phyloP scores from a whole-genome alignment of 169 alveolate species.

The Plasmodium gonderi region DNA sequence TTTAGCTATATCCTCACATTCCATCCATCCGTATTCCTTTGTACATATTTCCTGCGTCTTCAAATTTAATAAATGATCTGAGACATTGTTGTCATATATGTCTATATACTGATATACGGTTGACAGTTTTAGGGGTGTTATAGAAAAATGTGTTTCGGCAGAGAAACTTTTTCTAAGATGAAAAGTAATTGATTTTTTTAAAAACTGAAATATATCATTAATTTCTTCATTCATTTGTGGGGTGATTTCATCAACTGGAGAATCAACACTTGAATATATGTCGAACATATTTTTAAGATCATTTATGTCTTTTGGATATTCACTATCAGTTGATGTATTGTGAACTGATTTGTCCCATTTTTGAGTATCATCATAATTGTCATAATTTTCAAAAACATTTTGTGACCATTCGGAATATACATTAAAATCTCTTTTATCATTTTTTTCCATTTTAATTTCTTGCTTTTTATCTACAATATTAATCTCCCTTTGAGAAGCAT shows the following conservation, averaged over 20 bases:
- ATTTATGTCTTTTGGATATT: conserved; percentile 17
- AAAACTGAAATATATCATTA: conserved; percentile 50
- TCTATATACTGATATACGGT: conserved; percentile 84
- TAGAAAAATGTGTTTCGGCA: conserved; percentile 88
- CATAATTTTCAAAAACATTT: not conserved
- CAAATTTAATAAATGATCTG: conserved; percentile 74
- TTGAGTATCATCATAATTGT: not conserved
- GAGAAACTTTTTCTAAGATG: conserved; percentile 93
- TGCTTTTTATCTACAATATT: not conserved
- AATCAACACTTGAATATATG: conserved; percentile 89
- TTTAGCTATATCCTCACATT: conserved; percentile 43
- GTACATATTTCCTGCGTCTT: conserved; percentile 59
- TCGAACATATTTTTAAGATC: conserved; percentile 85
- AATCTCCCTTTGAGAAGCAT: not conserved
- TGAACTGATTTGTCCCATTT: not conserved
- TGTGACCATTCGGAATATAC: not conserved
- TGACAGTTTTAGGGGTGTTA: conserved; percentile 81
- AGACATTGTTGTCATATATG: conserved; percentile 89
- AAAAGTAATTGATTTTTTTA: conserved; percentile 82
- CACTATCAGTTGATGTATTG: not conserved
- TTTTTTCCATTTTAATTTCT: conserved; percentile 7
- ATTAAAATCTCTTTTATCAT: conserved; percentile 3
- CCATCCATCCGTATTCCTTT: conserved; percentile 71
- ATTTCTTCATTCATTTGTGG: conserved; percentile 34
- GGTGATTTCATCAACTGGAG: conserved; percentile 82